Conservation (phyloP, 306 rosid genomes). For the Cercis canadensis region DNA sequence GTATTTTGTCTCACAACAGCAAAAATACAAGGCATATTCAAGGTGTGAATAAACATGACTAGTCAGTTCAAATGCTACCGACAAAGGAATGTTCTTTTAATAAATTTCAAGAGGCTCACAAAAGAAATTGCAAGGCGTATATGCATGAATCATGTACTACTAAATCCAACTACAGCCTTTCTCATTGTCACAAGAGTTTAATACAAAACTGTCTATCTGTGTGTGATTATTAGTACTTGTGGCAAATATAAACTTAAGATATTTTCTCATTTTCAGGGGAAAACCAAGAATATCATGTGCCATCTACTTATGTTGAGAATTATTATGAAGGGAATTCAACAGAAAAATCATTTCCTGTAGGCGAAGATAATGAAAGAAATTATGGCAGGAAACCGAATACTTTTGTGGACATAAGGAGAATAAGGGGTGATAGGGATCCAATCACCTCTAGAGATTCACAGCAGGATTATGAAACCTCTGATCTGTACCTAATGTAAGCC, state of each 20-base stretch:
- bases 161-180: neutral
- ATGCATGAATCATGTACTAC: no score
- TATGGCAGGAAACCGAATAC: conserved; percentile 31
- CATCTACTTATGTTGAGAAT: conserved; percentile 45
- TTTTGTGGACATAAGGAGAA: conserved; percentile 36
- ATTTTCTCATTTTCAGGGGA: conserved; percentile 38
- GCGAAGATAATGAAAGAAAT: conserved; percentile 31
- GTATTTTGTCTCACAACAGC: neutral
- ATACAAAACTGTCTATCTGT: neutral
- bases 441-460: conserved; percentile 39
- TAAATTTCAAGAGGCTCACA: no score
- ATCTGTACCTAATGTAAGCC: conserved; percentile 68
- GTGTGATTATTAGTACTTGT: conserved; percentile 8
- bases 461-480: conserved; percentile 55
- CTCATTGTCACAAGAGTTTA: neutral
- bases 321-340: conserved; percentile 35
- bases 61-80: neutral
- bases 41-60: no score
- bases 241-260: neutral
- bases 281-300: conserved; percentile 33
- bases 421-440: conserved; percentile 23
- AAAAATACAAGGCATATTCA: neutral
- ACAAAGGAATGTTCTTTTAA: no score
- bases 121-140: no score
- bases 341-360: conserved; percentile 25